Evolutionary conservation across 75 land plant genomes (phyloP), one percentile per base, ranked within the genome.

Genomic region (Azolla pinnata): DNA sequence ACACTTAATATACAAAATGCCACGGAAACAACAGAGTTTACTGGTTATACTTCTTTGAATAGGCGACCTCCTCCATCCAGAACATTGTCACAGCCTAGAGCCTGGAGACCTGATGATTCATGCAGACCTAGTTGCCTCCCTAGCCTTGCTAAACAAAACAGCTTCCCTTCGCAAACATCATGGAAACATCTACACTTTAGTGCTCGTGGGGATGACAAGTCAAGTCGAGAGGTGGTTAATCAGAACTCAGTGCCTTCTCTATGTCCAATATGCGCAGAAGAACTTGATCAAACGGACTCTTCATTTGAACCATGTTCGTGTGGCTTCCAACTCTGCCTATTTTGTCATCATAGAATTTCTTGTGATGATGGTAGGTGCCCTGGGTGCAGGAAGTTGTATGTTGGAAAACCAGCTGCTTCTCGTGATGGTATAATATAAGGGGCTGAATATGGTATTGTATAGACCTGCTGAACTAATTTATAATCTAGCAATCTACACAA

Each of bases 101-200:
- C 97, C 14, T 92, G 97, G 97, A 74, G 89, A 54, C 80, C 89
- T 2, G 97, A 83, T 64, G 96, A 92, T 73, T 83, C 78, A 0
- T 76, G 59, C 45, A 73, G 97, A 0, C 97, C 97, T 0, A 69
- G 69, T 45, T 66, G 78, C 42, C 49, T 92, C 29, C 97, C 97
- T 1, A 88, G 66, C 57, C 68, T 88, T 23, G 61, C 80, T 0
- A 90, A 89, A 72, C 90, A 86, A 61, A 68, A 35, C 16, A 76
- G 81, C 46, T 76, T 83, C 34, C 79, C 82, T 7, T 51, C 61
- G 21, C 71, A 64, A 47, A 64, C 65, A 2, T 74, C 74, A 31
- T 20, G 74, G 34, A 66, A 23, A 24, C 24, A 25, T 24, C 54
- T 25, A 52, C 54, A 52, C n/a, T 18, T 46, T 18, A 3, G 17